Evolutionary conservation across 805 yeast species (phyloP).

Genomic region (Kodamaea kaohsiungensis): DNA sequence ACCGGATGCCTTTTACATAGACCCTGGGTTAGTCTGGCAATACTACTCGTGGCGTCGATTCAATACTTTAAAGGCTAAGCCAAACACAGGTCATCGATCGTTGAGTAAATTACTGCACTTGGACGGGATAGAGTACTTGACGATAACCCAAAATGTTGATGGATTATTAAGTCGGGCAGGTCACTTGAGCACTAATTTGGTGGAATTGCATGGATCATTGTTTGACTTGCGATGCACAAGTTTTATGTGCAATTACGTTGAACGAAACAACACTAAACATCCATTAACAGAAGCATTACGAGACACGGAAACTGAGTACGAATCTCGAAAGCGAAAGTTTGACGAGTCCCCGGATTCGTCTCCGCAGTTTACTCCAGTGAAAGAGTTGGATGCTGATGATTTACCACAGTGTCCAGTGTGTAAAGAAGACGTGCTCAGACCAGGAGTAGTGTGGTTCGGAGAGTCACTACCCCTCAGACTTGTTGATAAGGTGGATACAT

Average conservation of each 20-base stretch:
- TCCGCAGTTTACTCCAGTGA: conserved; percentile 50
- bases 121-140: conserved; percentile 44
- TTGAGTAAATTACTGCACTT: conserved; percentile 60
- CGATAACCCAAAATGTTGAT: conserved; percentile 84
- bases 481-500: conserved; percentile 70
- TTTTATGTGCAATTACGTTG: conserved; percentile 66
- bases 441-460: conserved; percentile 97
- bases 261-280: conserved; percentile 49
- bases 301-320: conserved; percentile 39
- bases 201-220: conserved; percentile 79
- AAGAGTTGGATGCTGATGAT: conserved; percentile 48
- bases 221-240: conserved; percentile 75
- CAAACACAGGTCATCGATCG: conserved; percentile 74
- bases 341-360: conserved; percentile 22
- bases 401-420: conserved; percentile 82
- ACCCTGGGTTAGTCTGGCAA: conserved; percentile 90
- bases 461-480: conserved; percentile 70
- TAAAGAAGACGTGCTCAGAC: conserved; percentile 64
- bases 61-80: conserved; percentile 63
- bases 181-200: conserved; percentile 51
- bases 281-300: conserved; percentile 60
- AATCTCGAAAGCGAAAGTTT: conserved; percentile 12
- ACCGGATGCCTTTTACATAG: conserved; percentile 82
- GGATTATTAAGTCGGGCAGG: conserved; percentile 69
- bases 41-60: conserved; percentile 72